Evolutionary conservation across 257 asterid species (phyloP), one percentile per base, ranked within the genome.

Genomic region (Przewalskia tangutica): DNA sequence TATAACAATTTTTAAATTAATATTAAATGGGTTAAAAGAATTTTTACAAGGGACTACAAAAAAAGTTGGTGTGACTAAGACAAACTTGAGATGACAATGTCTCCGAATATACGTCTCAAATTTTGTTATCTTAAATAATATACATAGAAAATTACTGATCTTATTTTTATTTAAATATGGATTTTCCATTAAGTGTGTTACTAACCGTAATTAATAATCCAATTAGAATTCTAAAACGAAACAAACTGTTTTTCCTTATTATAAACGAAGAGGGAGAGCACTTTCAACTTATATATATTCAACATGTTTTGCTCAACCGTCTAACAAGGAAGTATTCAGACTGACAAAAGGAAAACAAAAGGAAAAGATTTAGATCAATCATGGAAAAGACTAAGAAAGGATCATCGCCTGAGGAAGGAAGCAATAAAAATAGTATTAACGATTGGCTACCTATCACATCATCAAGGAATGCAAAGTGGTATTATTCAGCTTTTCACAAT

Each of bases 401-500:
- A 79, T 32, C 65, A 1, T 20, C 36, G 6, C 20, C 65, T 8
- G 38, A 83, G n/a, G 42, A 38, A 38, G 50, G 64, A 58, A 18
- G 34, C 12, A 40, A 10, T 11, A 12, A 17, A 51, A 84, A 62
- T 32, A 88, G 82, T 58, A 55, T 86, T n/a, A 83, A 88, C 34
- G 82, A 84, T 2, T 90, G 93, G 91, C 89, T 90, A 77, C 90
- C 93, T 0, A 13, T 90, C 5, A 87, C 91, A 0, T 64, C 92
- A 8, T 83, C 88, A 1, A 79, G 93, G 73, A 75, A 84, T 0
- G 92, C 79, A 10, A 87, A 79, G 20, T 89, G 91, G 92, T 87
- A 86, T 85, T 84, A 84, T 53, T 89, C 93, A 0, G 87, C 93
- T 44, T 89, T 90, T 53, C 93, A 90, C 81, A 90, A 89, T 70